Evolutionary conservation across 257 asterid species (phyloP).

Genomic region (Solanum arcanum): DNA sequence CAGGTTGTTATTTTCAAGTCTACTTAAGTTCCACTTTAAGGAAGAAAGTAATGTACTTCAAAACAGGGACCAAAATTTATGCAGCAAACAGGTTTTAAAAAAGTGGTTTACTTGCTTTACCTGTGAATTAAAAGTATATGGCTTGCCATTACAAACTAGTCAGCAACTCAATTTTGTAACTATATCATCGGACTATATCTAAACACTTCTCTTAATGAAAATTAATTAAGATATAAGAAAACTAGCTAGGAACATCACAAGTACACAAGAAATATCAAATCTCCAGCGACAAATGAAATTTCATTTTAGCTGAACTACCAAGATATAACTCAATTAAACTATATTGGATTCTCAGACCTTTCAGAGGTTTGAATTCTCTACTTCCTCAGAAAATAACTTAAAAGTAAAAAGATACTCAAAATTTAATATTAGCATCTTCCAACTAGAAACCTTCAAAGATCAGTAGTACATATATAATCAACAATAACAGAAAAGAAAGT

Average conservation of each 20-base stretch:
- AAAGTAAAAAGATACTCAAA: background rate
- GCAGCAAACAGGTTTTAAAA: background rate
- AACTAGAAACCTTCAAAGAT: background rate
- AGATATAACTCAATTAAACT: background rate
- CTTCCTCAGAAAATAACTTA: background rate
- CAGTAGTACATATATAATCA: background rate
- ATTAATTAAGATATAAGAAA: background rate
- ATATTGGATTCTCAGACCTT: background rate
- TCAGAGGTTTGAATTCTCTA: background rate
- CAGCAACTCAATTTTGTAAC: background rate
- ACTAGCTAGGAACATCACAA: background rate
- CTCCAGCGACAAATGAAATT: background rate
- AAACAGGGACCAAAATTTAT: background rate
- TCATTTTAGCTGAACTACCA: background rate
- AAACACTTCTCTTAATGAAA: background rate
- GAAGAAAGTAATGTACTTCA: background rate
- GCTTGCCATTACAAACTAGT: background rate
- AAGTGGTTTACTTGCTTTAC: background rate
- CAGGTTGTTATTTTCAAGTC: background rate
- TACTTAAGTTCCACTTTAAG: background rate
- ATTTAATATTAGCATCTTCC: background rate
- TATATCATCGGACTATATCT: background rate
- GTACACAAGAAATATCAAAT: background rate
- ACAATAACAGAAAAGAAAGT: background rate
- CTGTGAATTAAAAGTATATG: background rate